A percentile compares a stretch with the other conserved stretches of the same genome.
These are phyloP conservation scores for Asterophora parasitica DNA, from an alignment of 768 basidiomycete species.

Conservation along the genomic window DNA sequence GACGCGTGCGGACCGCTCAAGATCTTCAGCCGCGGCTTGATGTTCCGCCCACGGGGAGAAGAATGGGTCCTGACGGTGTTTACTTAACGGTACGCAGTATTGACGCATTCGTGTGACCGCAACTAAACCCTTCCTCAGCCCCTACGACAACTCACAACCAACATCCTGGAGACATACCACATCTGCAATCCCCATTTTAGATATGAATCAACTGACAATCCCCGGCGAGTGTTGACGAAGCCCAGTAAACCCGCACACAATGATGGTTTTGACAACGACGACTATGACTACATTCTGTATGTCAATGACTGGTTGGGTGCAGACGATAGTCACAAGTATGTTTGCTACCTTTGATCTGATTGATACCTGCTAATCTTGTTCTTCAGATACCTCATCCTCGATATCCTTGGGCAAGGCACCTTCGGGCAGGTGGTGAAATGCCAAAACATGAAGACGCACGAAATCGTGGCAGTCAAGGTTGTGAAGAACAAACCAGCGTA, in stretches of 20 bases:
- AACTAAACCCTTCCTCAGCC: slow-evolving; percentile 34
- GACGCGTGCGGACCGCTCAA: slow-evolving; percentile 67
- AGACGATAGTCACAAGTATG: slow-evolving; percentile 93
- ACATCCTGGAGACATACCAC: slow-evolving; percentile 86
- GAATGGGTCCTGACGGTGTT: slow-evolving; percentile 72
- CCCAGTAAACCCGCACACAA: slow-evolving; percentile 95
- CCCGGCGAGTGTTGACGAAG: slow-evolving; percentile 93
- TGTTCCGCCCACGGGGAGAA: slow-evolving; percentile 54
- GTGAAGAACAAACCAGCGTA: slow-evolving; percentile 99
- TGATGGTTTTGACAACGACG: slow-evolving; percentile 97
- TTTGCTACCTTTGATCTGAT: slow-evolving; percentile 3
- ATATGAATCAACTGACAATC: slow-evolving; percentile 94
- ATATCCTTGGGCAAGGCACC: slow-evolving; percentile 97
- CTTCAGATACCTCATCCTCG: slow-evolving; percentile 88
- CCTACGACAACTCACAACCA: slow-evolving; percentile 68
- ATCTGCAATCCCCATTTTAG: slow-evolving; percentile 94
- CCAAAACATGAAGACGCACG: slow-evolving; percentile 99
- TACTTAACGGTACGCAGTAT: slow-evolving; percentile 70
- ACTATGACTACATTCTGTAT: slow-evolving; percentile 98
- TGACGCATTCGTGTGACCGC: background rate
- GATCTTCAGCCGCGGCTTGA: slow-evolving; percentile 79
- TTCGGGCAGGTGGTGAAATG: slow-evolving; percentile 99
- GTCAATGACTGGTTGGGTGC: slow-evolving; percentile 97
- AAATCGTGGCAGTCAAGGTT: slow-evolving; percentile 98
- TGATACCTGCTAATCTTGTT: slow-evolving; percentile 12